phyloP scores from a whole-genome alignment of 495 filamentous ascomycete genomes.

The Penicillium chermesinum region DNA sequence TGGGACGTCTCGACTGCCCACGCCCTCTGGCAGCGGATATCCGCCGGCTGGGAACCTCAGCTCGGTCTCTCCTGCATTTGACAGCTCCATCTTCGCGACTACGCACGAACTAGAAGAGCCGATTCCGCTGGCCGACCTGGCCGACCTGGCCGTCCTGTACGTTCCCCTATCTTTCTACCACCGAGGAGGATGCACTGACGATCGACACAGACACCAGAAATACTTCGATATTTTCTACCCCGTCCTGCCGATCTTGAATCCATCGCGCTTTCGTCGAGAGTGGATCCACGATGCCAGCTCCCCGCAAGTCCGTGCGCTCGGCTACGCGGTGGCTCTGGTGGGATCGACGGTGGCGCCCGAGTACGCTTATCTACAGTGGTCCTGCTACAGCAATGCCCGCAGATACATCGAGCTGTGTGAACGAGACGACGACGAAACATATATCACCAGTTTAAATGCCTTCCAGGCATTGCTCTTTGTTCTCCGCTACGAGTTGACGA shows the following conservation, averaged over 20 bases:
- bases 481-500: conserved; percentile 14
- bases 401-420: conserved; percentile 9
- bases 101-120: conserved; percentile 3
- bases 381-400: conserved; percentile 10
- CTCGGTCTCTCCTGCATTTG: background rate
- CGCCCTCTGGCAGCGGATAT: conserved; percentile 1
- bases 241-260: conserved; percentile 11
- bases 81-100: conserved; percentile 1
- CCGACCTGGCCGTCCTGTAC: conserved; percentile 1
- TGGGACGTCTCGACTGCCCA: conserved; percentile 1
- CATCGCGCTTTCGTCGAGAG: conserved; percentile 10
- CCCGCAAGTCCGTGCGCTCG: conserved; percentile 6
- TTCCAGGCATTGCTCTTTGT: conserved; percentile 16
- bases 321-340: conserved; percentile 12
- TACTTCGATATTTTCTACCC: conserved; percentile 13
- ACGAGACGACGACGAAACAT: conserved; percentile 10
- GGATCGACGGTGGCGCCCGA: conserved; percentile 7
- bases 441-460: conserved; percentile 5
- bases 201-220: conserved; percentile 9
- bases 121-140: conserved; percentile 1
- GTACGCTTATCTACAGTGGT: conserved; percentile 8
- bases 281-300: conserved; percentile 1
- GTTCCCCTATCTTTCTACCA: background rate
- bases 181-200: background rate
- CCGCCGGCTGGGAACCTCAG: background rate